These are phyloP conservation scores for Mycocentrospora acerina DNA, from an alignment of 2,329 filamentous ascomycete genomes.

Conservation along the genomic window DNA sequence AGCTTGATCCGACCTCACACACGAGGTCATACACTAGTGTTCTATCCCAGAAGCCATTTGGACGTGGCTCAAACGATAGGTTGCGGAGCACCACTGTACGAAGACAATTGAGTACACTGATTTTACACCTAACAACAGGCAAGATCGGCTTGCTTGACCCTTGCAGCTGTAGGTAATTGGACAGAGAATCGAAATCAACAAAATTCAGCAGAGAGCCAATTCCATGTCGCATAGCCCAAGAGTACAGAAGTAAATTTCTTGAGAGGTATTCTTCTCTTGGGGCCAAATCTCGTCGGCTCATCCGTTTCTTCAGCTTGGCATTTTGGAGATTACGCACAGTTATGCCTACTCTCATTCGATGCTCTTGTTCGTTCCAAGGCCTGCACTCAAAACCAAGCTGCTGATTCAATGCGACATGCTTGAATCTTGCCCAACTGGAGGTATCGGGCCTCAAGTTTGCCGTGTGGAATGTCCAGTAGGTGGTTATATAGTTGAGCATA, in stretches of 20 bases:
- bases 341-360: neutral
- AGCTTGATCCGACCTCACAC: too few species aligned
- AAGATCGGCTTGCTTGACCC: too few species aligned
- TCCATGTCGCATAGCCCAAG: neutral
- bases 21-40: neutral
- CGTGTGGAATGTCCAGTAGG: neutral
- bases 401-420: neutral
- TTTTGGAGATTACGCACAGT: neutral
- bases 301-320: too few species aligned
- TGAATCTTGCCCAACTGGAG: neutral
- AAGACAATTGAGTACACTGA: too few species aligned
- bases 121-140: too few species aligned
- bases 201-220: neutral
- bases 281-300: too few species aligned
- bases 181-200: neutral
- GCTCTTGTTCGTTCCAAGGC: neutral
- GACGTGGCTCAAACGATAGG: neutral
- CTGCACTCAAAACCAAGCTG: neutral
- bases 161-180: too few species aligned
- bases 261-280: neutral
- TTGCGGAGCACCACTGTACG: too few species aligned
- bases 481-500: conserved; percentile 1
- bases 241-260: neutral
- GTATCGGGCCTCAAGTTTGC: neutral
- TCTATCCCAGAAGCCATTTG: neutral